A percentile compares a stretch with the other conserved stretches of the same genome.
phyloP scores from a whole-genome alignment of 129 eudicot species.

The Artemisia tridentata region DNA sequence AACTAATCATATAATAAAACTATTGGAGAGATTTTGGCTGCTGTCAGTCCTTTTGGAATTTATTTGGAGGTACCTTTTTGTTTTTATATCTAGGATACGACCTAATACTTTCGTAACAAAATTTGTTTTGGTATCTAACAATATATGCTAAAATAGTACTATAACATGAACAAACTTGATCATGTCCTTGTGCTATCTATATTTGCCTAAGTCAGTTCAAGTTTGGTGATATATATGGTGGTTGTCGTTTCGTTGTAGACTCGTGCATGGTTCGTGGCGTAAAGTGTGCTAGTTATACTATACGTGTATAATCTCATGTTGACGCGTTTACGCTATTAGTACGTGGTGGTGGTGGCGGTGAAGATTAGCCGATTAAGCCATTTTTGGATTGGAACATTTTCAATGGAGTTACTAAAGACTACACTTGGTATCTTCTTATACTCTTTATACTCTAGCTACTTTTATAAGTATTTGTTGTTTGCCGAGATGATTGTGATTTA shows the following conservation, averaged over 20 bases:
- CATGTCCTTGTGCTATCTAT: no score
- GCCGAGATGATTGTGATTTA: no score
- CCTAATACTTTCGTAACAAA: background rate
- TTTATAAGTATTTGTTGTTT: no score
- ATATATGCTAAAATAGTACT: constrained; percentile 1
- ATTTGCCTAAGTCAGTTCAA: no score
- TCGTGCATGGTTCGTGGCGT: no score
- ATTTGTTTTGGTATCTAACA: constrained; percentile 13
- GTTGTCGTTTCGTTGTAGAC: no score
- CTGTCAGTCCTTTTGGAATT: constrained; percentile 16
- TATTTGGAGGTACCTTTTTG: background rate
- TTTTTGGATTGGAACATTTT: background rate
- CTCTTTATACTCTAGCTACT: no score
- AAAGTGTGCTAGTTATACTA: background rate
- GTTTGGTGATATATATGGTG: no score
- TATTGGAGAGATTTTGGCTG: background rate
- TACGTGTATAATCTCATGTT: background rate
- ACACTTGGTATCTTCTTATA: constrained; percentile 13
- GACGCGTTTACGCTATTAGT: no score
- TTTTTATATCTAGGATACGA: background rate
- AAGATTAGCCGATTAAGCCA: background rate
- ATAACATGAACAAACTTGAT: background rate
- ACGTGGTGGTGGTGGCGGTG: no score
- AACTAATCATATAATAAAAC: no score
- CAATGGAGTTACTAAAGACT: background rate